Base-by-base conservation (phyloP, 768 basidiomycete genomes). In the Gloeophyllum trabeum region DNA sequence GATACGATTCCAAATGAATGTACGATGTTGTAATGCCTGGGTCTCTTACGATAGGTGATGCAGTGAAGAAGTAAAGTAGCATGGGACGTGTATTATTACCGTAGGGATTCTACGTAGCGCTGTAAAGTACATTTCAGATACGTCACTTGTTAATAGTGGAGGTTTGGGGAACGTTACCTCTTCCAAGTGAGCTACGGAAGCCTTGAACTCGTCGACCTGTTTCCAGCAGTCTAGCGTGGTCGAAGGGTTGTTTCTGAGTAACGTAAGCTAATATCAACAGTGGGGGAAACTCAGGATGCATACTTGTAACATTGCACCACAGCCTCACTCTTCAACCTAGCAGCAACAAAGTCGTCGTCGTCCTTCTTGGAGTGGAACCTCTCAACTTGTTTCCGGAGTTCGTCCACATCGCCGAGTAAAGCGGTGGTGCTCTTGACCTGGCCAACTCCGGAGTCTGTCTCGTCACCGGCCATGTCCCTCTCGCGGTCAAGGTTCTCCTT, bases 401-500 rank as follows among this genome's bases (percentile, higher is more conserved):
- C 76, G 50, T 85, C 83, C 48, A 92, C 56, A 58, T 91, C 89
- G 22, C 77, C 81, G 43, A 80, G 58, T 21, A 92, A 63, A 2
- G 70, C 66, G 5, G 74, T 66, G 45, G 78, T 82, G 49, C 71
- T 79, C 54, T 69, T 76, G 35, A 78, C 54, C 22, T 65, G 57
- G 18, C 62, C 66, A 23, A 61, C 51, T 23, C 47, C 63, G 25
- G 59, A 66, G 36, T 56, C 61, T 24, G 37, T 47, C 43, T 55
- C 56, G 14, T 46, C 50, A 22, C 70, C 73, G 13, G 69, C 67
- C 66, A 72, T 68, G 21, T 60, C 58, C 49, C 66, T 70, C 61
- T 91, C 88, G 44, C 73, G 70, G 58, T 90, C 84, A 40, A 92
- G 59, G 61, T 92, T 93, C 65, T 92, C 89, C 64, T 79, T 82